Percentiles rank a stretch among this genome's conserved stretches.
phyloP scores from a whole-genome alignment of 164 flowering plant genomes.

The Macadamia integrifolia region DNA sequence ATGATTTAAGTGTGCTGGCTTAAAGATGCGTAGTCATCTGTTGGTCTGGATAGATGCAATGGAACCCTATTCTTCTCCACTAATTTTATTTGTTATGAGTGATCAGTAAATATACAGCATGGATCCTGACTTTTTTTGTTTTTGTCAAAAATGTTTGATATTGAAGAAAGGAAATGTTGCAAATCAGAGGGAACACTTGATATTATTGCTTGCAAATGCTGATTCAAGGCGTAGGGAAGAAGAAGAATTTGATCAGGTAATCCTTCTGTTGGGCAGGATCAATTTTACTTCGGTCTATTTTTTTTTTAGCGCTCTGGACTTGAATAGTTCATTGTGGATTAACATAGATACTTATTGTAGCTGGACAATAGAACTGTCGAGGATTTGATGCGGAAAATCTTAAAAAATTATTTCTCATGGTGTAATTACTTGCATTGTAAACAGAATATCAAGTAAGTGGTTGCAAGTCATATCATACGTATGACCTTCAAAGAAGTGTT shows the following conservation, averaged over 20 bases:
- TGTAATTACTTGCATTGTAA: constrained; percentile 69
- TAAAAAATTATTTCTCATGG: constrained; percentile 89
- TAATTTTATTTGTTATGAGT: neutral
- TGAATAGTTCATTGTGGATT: neutral
- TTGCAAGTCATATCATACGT: neutral
- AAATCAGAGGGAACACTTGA: constrained; percentile 95
- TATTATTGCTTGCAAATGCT: constrained; percentile 86
- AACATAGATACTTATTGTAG: constrained; percentile 34
- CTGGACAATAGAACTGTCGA: constrained; percentile 44
- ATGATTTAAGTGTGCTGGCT: too few relatives aligned
- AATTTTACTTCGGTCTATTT: neutral
- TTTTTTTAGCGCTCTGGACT: neutral
- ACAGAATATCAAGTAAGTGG: constrained; percentile 50
- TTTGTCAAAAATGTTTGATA: constrained; percentile 7
- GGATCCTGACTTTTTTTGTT: neutral
- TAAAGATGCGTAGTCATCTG: neutral
- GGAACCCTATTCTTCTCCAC: neutral
- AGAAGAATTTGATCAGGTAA: constrained; percentile 45
- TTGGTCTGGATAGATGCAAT: too few relatives aligned
- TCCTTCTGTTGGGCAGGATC: neutral
- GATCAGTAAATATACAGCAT: neutral
- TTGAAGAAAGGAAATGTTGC: constrained; percentile 95
- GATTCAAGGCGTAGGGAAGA: constrained; percentile 43
- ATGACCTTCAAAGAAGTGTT: neutral
- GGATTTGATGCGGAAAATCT: constrained; percentile 49